Percentiles rank a stretch among this genome's conserved stretches.
These are phyloP conservation scores for Knoxdaviesia capensis DNA, from an alignment of 2,329 filamentous ascomycete genomes.

Conservation along the genomic window DNA sequence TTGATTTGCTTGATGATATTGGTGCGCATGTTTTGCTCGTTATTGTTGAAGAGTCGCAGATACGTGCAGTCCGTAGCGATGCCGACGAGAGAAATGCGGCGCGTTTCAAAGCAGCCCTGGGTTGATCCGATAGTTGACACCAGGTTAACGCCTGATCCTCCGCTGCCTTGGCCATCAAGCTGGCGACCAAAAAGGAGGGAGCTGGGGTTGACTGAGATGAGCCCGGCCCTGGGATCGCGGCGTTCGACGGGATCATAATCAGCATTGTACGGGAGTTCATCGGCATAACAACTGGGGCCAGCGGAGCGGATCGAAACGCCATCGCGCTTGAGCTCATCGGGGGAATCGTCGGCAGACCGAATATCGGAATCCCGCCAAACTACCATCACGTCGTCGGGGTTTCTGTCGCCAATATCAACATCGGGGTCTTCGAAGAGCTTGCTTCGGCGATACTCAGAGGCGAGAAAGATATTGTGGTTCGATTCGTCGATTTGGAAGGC, in stretches of 20 bases:
- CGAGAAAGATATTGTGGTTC: constrained; percentile 71
- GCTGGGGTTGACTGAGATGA: constrained; percentile 26
- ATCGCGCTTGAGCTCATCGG: constrained; percentile 44
- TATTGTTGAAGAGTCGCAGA: constrained; percentile 47
- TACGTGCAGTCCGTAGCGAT: constrained; percentile 90
- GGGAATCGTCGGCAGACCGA: constrained; percentile 15
- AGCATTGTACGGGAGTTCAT: constrained; percentile 64
- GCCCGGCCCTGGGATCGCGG: constrained; percentile 16
- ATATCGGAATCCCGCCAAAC: constrained; percentile 87
- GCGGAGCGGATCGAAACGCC: constrained; percentile 10
- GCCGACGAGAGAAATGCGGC: constrained; percentile 78
- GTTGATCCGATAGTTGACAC: constrained; percentile 60
- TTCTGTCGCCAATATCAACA: constrained; percentile 24
- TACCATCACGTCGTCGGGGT: constrained; percentile 58
- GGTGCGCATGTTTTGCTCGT: constrained; percentile 35
- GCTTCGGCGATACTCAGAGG: constrained; percentile 52
- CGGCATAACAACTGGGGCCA: constrained; percentile 38
- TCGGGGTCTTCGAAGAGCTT: constrained; percentile 52
- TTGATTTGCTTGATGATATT: constrained; percentile 78
- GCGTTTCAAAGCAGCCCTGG: constrained; percentile 69
- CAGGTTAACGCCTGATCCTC: constrained; percentile 57
- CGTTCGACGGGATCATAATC: constrained; percentile 48
- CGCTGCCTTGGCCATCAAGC: constrained; percentile 46
- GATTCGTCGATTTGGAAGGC: constrained; percentile 65
- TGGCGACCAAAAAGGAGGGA: constrained; percentile 53